A percentile compares a stretch with the other conserved stretches of the same genome.
These are phyloP conservation scores for Dactylella cylindrospora DNA, from an alignment of 2,329 filamentous ascomycete genomes.

Conservation along the genomic window DNA sequence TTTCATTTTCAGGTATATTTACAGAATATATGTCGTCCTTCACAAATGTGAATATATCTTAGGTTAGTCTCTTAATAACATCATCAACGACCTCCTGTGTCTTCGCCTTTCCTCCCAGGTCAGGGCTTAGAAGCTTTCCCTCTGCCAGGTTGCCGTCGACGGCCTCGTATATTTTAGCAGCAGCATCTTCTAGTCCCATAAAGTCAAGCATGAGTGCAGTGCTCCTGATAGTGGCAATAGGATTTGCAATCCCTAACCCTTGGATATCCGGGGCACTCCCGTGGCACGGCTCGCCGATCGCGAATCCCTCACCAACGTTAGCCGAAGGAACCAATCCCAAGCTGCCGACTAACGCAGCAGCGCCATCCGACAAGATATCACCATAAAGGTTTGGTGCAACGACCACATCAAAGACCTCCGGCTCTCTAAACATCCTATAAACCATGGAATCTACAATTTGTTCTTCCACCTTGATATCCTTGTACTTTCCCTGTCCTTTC, in stretches of 20 bases:
- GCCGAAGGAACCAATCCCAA: conserved; percentile 90
- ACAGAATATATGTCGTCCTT: not conserved
- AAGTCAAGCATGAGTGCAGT: conserved; percentile 96
- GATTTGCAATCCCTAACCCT: conserved; percentile 90
- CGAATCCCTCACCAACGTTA: conserved; percentile 91
- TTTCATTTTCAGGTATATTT: not conserved
- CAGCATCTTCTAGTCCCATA: conserved; percentile 80
- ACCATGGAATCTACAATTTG: conserved; percentile 99
- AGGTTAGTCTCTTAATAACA: conserved; percentile 70
- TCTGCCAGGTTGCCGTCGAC: conserved; percentile 88
- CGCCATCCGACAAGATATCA: conserved; percentile 93
- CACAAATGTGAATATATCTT: conserved; percentile 2
- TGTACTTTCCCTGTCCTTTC: conserved; percentile 59
- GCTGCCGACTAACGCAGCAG: conserved; percentile 87
- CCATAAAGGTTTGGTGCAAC: conserved; percentile 97
- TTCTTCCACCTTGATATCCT: conserved; percentile 74
- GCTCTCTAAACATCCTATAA: conserved; percentile 98
- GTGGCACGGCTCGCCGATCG: conserved; percentile 97
- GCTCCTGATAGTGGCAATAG: conserved; percentile 88
- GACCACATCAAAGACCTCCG: conserved; percentile 92
- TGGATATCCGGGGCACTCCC: conserved; percentile 94
- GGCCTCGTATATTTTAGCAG: conserved; percentile 84
- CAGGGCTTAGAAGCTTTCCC: conserved; percentile 78
- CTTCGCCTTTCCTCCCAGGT: conserved; percentile 82
- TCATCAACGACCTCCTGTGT: conserved; percentile 87